A percentile compares a stretch with the other conserved stretches of the same genome.
Evolutionary conservation across 1,284 basidiomycete species (phyloP).

Genomic region (Pascua guehoae): DNA sequence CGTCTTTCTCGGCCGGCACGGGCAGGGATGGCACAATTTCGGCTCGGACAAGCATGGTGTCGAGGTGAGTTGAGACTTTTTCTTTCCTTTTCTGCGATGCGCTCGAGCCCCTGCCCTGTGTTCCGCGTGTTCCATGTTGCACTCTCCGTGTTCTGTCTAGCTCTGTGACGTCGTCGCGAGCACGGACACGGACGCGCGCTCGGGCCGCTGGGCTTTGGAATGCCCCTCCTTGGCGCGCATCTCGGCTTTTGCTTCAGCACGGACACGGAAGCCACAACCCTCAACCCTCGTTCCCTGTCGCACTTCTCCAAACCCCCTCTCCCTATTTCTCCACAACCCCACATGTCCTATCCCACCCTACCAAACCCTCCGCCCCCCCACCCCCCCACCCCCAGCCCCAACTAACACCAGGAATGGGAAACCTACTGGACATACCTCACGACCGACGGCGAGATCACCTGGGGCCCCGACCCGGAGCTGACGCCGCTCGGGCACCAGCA

Average conservation of each 20-base stretch:
- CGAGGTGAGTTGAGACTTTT: slow-evolving; percentile 44
- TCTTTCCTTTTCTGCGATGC: no score
- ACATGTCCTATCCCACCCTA: no score
- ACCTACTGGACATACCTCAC: slow-evolving; percentile 64
- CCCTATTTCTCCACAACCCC: no score
- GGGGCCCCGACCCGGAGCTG: slow-evolving; percentile 78
- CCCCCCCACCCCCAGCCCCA: neutral
- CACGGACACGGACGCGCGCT: no score
- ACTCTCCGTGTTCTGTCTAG: neutral
- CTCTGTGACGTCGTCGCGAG: no score
- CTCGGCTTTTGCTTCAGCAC: neutral
- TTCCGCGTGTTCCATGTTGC: neutral
- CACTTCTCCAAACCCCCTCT: slow-evolving; percentile 4
- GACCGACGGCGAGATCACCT: slow-evolving; percentile 66
- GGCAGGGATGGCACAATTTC: slow-evolving; percentile 52
- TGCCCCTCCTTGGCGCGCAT: neutral
- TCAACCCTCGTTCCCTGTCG: no score
- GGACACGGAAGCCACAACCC: no score
- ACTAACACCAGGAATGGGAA: slow-evolving; percentile 46
- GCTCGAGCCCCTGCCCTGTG: no score
- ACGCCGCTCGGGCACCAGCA: slow-evolving; percentile 65
- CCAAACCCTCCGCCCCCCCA: neutral
- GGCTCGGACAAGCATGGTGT: slow-evolving; percentile 68
- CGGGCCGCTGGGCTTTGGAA: no score
- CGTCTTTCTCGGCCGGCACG: slow-evolving; percentile 46